Evolutionary conservation across 352 stramenopile genomes (phyloP), one percentile per base, ranked within the genome.

Genomic region (Achlya hypogyna): DNA sequence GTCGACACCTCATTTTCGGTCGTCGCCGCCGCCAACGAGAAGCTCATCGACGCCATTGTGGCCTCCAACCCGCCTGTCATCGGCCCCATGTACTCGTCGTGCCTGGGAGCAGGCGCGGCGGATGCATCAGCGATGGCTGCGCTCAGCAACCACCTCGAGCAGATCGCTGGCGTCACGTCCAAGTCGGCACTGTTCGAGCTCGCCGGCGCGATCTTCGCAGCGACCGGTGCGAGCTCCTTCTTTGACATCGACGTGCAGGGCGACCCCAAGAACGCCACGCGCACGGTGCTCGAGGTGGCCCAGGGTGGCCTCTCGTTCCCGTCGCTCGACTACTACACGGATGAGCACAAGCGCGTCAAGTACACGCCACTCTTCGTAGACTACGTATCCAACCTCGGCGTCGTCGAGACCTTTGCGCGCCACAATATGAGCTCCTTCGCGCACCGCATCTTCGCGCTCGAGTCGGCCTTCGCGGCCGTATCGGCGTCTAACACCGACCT

Each of bases 401-500:
- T 1, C 20, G 23, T 62, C 35, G 43, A 68, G 3, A 32, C 35
- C 1, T 62, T 60, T 38, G 28, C 31, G 18, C 25, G 25, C 5
- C 32, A 42, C 62, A 68, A 68, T 20, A 28, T 52, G 8, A 59
- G 29, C 1, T 14, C 16, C 1, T 52, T 62, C 12, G 74, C 79
- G 2, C 56, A 80, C 9, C 69, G 71, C 42, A 67, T 91, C 16
- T 78, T 81, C 59, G 51, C 74, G 2, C 70, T 92, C 34, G 84
- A 92, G 71, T 69, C 71, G 28, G 54, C 51, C 10, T 62, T 93
- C 18, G 81, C 84, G 6, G 65, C 77, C 28, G 67, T 75, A n/a
- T 77, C 82, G 54, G 83, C 88, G 75, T 87, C 79, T 28, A 84
- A 76, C 28, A 85, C 82, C 9, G 78, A 87, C 58, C 75, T 77